These are phyloP conservation scores for Neurospora tetraspora DNA, from an alignment of 495 filamentous ascomycete genomes.

Conservation along the genomic window DNA sequence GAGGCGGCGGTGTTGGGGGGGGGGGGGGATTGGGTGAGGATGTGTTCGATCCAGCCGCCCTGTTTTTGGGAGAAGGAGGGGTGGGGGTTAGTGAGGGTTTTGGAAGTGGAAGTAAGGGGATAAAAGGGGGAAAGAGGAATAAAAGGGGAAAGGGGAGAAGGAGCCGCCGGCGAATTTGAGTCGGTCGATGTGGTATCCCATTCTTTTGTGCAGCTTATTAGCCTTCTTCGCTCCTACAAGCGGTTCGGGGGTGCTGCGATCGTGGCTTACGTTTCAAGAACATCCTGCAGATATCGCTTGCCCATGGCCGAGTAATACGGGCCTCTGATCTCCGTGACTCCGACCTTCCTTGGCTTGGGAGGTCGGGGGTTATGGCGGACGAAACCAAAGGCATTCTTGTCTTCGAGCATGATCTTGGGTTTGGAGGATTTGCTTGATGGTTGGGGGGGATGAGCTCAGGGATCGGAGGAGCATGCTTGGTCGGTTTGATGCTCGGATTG, in stretches of 20 bases:
- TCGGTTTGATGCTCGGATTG: background rate
- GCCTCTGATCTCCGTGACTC: constrained; percentile 47
- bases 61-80: too few relatives aligned
- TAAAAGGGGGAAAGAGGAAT: too few relatives aligned
- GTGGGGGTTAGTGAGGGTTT: too few relatives aligned
- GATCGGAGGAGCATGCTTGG: background rate
- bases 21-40: too few relatives aligned
- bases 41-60: too few relatives aligned
- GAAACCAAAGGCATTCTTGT: constrained; percentile 43
- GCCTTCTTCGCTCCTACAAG: too few relatives aligned
- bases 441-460: background rate
- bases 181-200: constrained; percentile 46
- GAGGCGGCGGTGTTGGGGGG: too few relatives aligned
- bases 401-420: constrained; percentile 33
- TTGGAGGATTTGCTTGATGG: background rate
- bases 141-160: constrained; percentile 37
- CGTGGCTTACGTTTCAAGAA: constrained; percentile 33
- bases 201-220: constrained; percentile 5
- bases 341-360: constrained; percentile 39
- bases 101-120: too few relatives aligned
- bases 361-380: constrained; percentile 41
- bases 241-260: too few relatives aligned
- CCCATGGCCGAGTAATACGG: constrained; percentile 50
- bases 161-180: constrained; percentile 51
- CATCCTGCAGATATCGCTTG: constrained; percentile 40